Evolutionary conservation across 371 early-diverging fungal genomes (phyloP).

Genomic region (Synchytrium microbalum): DNA sequence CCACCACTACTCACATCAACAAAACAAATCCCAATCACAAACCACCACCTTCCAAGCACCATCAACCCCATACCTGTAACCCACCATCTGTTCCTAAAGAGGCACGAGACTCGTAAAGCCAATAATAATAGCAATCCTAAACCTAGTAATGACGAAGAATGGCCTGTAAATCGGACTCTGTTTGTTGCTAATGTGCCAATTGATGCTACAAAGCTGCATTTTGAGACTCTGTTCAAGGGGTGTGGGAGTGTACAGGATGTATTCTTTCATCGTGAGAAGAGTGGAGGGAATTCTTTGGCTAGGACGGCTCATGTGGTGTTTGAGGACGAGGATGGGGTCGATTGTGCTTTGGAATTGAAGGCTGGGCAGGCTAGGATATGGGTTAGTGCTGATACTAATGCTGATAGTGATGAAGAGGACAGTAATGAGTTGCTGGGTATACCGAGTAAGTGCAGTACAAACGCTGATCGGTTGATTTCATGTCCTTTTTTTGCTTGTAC

Average conservation of each 20-base stretch:
- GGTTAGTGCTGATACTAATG: too few species aligned
- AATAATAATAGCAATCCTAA: conserved; percentile 5
- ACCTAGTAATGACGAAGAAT: conserved; percentile 25
- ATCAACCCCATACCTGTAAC: neutral
- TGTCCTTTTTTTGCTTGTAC: neutral
- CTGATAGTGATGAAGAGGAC: conserved; percentile 53
- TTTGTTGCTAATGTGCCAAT: conserved; percentile 75
- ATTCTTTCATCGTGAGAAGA: conserved; percentile 21
- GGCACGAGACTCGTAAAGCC: conserved; percentile 51
- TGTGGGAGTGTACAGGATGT: conserved; percentile 57
- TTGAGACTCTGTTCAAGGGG: conserved; percentile 64
- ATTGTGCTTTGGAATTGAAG: conserved; percentile 53
- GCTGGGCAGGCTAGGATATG: too few species aligned
- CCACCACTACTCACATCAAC: conserved; percentile 8
- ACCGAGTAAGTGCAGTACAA: conserved; percentile 6
- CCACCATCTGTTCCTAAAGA: conserved; percentile 15
- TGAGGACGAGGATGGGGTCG: conserved; percentile 52
- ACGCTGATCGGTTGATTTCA: conserved; percentile 7
- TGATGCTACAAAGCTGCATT: conserved; percentile 65
- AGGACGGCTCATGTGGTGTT: conserved; percentile 69
- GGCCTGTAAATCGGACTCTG: conserved; percentile 62
- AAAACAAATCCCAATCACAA: conserved; percentile 6
- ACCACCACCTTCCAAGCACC: neutral
- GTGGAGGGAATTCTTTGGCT: conserved; percentile 11
- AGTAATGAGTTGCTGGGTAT: conserved; percentile 1